A percentile compares a stretch with the other conserved stretches of the same genome.
These are phyloP conservation scores for Bidens hawaiensis DNA, from an alignment of 140 eudicot genomes.

Conservation along the genomic window DNA sequence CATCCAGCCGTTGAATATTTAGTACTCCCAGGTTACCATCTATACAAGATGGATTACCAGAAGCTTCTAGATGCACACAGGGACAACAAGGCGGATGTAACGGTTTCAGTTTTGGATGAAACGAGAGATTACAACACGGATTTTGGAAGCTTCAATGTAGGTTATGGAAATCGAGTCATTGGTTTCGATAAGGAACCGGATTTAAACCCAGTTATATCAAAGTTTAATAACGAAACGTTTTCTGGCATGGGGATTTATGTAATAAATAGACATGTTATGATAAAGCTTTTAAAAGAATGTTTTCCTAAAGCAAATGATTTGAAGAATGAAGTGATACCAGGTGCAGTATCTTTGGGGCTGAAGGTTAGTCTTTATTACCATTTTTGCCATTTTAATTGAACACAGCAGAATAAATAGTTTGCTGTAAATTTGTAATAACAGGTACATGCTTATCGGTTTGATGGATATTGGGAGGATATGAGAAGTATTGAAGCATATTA, in stretches of 20 bases:
- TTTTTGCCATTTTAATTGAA: not conserved
- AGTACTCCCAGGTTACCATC: conserved; percentile 90
- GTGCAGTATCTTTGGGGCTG: conserved; percentile 82
- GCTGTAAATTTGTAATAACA: conserved; percentile 15
- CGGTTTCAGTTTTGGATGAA: conserved; percentile 50
- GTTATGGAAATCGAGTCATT: conserved; percentile 36
- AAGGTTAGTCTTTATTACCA: conserved; percentile 46
- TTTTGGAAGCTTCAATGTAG: conserved; percentile 50
- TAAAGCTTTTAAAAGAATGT: conserved; percentile 51
- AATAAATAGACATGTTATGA: conserved; percentile 62
- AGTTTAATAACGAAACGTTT: conserved; percentile 18
- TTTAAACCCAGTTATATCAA: conserved; percentile 2
- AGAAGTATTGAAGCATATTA: conserved; percentile 81
- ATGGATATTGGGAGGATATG: conserved; percentile 92
- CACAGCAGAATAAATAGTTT: not conserved
- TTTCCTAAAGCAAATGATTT: conserved; percentile 72
- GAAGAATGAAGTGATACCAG: conserved; percentile 68
- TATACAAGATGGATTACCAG: conserved; percentile 89
- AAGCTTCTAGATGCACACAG: conserved; percentile 65
- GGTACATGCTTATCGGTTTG: conserved; percentile 67
- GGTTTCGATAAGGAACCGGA: conserved; percentile 36
- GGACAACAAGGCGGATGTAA: conserved; percentile 55
- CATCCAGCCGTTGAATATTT: conserved; percentile 64
- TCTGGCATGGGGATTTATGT: conserved; percentile 90
- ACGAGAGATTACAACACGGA: conserved; percentile 34